Evolutionary conservation across 257 asterid genomes (phyloP).

Genomic region (Scutellaria galericulata): DNA sequence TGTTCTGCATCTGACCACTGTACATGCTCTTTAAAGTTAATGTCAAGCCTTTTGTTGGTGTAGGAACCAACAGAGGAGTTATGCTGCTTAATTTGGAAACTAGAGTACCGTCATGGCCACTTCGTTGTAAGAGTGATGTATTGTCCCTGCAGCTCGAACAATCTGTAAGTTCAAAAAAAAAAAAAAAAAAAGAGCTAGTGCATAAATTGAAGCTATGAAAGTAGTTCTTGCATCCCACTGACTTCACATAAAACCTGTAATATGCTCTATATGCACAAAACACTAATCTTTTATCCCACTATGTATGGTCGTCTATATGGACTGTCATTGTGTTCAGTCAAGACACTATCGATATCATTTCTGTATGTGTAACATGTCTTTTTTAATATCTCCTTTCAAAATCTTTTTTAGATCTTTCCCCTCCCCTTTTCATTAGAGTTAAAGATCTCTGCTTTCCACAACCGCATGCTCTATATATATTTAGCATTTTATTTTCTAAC

Average conservation of each 20-base stretch:
- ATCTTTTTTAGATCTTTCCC: neutral
- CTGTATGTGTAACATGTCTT: neutral
- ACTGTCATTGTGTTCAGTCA: slow-evolving; percentile 1
- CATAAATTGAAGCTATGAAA: slow-evolving; percentile 16
- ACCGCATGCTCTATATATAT: neutral
- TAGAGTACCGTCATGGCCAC: slow-evolving; percentile 55
- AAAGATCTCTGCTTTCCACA: neutral
- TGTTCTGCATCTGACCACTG: slow-evolving; percentile 10
- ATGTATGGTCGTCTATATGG: too few species aligned
- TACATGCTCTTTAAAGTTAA: slow-evolving; percentile 17
- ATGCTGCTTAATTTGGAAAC: slow-evolving; percentile 66
- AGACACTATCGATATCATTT: neutral
- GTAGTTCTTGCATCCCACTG: slow-evolving; percentile 26
- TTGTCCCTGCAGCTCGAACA: slow-evolving; percentile 63
- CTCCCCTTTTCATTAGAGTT: neutral
- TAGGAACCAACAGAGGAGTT: slow-evolving; percentile 90
- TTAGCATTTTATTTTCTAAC: too few species aligned
- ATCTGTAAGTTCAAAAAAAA: slow-evolving; percentile 50
- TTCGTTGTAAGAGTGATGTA: slow-evolving; percentile 80
- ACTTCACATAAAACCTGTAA: slow-evolving; percentile 15
- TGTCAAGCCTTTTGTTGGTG: slow-evolving; percentile 31
- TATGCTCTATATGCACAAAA: neutral
- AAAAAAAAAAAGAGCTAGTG: slow-evolving; percentile 9
- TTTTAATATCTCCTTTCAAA: neutral
- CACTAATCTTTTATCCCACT: neutral